Evolutionary conservation across 1,284 basidiomycete species (phyloP), one percentile per base, ranked within the genome.

Genomic region (Pseudozyma thailandica): DNA sequence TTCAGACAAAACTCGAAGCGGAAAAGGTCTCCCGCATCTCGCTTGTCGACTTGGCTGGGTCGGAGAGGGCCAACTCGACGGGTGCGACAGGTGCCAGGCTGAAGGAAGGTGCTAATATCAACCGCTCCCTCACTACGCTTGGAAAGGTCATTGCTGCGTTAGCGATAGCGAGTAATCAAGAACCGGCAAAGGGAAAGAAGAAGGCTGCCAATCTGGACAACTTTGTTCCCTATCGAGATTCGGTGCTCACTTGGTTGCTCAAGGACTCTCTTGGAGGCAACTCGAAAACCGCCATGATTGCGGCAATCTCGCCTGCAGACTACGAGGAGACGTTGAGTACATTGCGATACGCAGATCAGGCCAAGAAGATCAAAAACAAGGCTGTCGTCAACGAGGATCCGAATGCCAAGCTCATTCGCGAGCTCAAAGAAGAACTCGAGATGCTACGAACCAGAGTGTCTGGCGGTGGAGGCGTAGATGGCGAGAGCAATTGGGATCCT

Each of bases 301-400:
- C 95, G 45, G 95, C 95, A 35, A 98, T 98, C 72, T 91, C 94
- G 21, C 94, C 94, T 16, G 94, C 94, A 33, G 94, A 98, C 84
- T 95, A 98, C 83, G 95, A 98, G 74, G 95, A 98, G 85, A 98
- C 95, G 13, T 86, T 98, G 62, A 93, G 92, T 85, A 95, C 93
- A 4, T 86, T 95, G 58, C 90, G 95, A 3, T 98, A 98, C 84
- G 96, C 95, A 72, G 94, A 98, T 86, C 81, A 88, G 82, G 94
- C 95, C 25, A 98, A 98, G 90, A 96, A 95, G 89, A 98, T 98
- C 86, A 96, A 95, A 89, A 98, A 98, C 85, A 96, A 98, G 86
- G 95, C 95, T 16, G 89, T 98, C 50, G 92, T 98, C 76, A 98
- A 98, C 84, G 95, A 98, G 85, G 95, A 98, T 87, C 94, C 96